Evolutionary conservation across 306 rosid genomes (phyloP).

Genomic region (Vigna mungo): DNA sequence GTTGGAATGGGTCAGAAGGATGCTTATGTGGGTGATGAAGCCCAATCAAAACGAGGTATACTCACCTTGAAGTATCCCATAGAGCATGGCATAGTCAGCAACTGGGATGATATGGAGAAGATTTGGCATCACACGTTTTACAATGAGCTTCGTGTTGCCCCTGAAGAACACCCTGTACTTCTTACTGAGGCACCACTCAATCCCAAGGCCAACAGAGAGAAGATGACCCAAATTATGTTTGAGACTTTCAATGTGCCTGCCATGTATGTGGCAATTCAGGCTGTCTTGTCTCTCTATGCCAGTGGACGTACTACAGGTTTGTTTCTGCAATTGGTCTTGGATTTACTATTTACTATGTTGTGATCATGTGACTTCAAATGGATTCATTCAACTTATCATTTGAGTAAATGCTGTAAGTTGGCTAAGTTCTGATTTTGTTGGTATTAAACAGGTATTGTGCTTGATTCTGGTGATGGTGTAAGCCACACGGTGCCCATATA

Average conservation of each 20-base stretch:
- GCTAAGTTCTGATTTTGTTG: conserved; percentile 2
- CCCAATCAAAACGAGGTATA: conserved; percentile 72
- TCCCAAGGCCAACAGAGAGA: conserved; percentile 82
- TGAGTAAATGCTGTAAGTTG: conserved; percentile 1
- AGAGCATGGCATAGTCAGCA: conserved; percentile 81
- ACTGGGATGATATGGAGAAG: conserved; percentile 84
- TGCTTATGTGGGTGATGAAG: conserved; percentile 78
- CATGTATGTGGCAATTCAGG: conserved; percentile 71
- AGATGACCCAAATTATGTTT: conserved; percentile 82
- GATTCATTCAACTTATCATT: not conserved
- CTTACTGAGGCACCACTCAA: conserved; percentile 82
- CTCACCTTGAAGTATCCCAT: conserved; percentile 75
- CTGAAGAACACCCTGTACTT: conserved; percentile 79
- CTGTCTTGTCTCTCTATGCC: conserved; percentile 72
- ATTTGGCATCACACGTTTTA: conserved; percentile 78
- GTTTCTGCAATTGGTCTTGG: conserved; percentile 29
- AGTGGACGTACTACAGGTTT: conserved; percentile 83
- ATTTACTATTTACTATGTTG: conserved; percentile 2
- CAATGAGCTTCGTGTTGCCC: conserved; percentile 76
- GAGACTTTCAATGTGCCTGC: conserved; percentile 75
- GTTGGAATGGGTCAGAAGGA: conserved; percentile 82
- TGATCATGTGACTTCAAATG: conserved; percentile 13
- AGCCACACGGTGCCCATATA: conserved; percentile 83
- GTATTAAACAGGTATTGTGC: conserved; percentile 63
- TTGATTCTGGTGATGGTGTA: conserved; percentile 84